Percentiles rank a stretch among this genome's conserved stretches.
Evolutionary conservation across 2,329 filamentous ascomycete genomes (phyloP).

Genomic region (Aspergillus neotritici): DNA sequence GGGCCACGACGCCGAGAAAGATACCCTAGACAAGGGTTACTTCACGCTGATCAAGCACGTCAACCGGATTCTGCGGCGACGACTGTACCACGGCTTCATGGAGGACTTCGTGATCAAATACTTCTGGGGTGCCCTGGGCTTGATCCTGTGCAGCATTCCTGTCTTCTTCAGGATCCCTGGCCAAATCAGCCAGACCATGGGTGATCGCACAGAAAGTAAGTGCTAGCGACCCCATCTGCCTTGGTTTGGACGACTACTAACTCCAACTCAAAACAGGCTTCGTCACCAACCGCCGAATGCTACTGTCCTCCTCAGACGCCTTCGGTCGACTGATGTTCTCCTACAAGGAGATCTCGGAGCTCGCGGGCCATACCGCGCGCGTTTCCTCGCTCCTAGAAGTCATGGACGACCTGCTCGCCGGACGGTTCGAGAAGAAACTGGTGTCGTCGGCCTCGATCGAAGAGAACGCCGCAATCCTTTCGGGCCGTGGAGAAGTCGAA

Average conservation of each 20-base stretch:
- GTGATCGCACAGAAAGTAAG: conserved; percentile 55
- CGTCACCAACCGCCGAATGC: conserved; percentile 86
- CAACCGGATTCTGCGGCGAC: conserved; percentile 82
- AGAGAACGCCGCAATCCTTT: conserved; percentile 74
- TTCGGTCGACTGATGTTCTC: conserved; percentile 97
- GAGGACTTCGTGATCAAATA: conserved; percentile 99
- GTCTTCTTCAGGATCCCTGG: conserved; percentile 93
- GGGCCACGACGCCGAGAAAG: conserved; percentile 90
- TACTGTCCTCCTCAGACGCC: conserved; percentile 88
- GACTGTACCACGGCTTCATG: conserved; percentile 98
- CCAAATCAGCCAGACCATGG: conserved; percentile 48
- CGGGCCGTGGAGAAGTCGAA: conserved; percentile 71
- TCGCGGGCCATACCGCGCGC: conserved; percentile 90
- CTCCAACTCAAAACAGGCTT: conserved; percentile 53
- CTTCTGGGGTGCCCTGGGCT: conserved; percentile 91
- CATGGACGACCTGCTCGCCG: conserved; percentile 85
- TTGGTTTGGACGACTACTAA: background rate
- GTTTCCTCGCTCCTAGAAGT: conserved; percentile 86
- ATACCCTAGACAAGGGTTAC: conserved; percentile 95
- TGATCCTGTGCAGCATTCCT: conserved; percentile 87
- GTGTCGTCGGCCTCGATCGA: conserved; percentile 81
- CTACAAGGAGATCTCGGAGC: conserved; percentile 93
- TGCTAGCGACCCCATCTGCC: background rate
- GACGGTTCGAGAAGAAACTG: conserved; percentile 92
- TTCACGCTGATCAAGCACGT: conserved; percentile 99